Percentiles rank a stretch among this genome's conserved stretches.
Evolutionary conservation across 805 yeast genomes (phyloP).

Genomic region (Metschnikowia peoriensis): DNA sequence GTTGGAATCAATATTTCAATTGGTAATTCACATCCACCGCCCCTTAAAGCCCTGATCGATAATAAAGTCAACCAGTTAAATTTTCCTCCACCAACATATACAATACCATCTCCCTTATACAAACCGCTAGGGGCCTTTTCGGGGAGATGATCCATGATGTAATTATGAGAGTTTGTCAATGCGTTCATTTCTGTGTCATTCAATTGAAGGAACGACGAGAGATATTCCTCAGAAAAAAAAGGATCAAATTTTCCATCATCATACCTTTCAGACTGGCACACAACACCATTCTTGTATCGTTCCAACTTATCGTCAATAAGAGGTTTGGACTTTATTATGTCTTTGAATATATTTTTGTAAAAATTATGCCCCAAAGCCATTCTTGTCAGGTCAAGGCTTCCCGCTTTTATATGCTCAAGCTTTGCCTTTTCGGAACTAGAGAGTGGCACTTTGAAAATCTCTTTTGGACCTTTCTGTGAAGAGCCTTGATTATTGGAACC

Average conservation of each 20-base stretch:
- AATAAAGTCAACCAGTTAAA: slow-evolving; percentile 70
- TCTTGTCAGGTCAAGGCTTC: slow-evolving; percentile 5
- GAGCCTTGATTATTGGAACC: not conserved
- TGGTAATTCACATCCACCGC: slow-evolving; percentile 66
- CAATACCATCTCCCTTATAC: slow-evolving; percentile 55
- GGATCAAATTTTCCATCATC: slow-evolving; percentile 32
- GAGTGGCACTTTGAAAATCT: not conserved
- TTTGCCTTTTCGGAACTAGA: slow-evolving; percentile 6
- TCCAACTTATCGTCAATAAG: slow-evolving; percentile 35
- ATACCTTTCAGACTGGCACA: slow-evolving; percentile 24
- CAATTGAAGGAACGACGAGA: slow-evolving; percentile 49
- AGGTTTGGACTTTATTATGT: slow-evolving; percentile 46
- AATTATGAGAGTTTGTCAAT: slow-evolving; percentile 47
- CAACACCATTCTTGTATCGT: slow-evolving; percentile 36
- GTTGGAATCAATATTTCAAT: slow-evolving; percentile 81
- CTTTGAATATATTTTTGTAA: slow-evolving; percentile 42
- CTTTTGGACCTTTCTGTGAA: not conserved
- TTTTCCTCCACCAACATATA: slow-evolving; percentile 77
- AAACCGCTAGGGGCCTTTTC: slow-evolving; percentile 35
- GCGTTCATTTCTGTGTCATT: slow-evolving; percentile 40
- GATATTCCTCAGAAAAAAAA: slow-evolving; percentile 52
- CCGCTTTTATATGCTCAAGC: slow-evolving; percentile 13
- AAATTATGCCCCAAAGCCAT: slow-evolving; percentile 38
- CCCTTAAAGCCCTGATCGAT: slow-evolving; percentile 63
- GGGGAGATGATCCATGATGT: slow-evolving; percentile 45